Base-by-base conservation (phyloP, 2,329 filamentous ascomycete species). In the Sclerotinia borealis region DNA sequence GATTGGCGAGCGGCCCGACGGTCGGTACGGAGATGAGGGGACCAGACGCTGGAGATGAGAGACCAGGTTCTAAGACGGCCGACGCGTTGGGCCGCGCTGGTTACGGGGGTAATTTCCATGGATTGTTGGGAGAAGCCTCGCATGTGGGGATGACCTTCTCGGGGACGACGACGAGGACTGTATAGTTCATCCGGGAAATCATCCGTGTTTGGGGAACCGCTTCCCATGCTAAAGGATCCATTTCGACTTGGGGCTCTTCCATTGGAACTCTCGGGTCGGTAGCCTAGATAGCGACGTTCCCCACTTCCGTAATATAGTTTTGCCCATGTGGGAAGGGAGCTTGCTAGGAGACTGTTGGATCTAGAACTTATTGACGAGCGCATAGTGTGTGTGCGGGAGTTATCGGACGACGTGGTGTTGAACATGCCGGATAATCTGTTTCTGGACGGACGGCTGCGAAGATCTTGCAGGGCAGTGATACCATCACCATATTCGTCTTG, bases 251-350 rank as follows among this genome's bases (percentile, higher is more conserved):
- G 77, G 67, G 63, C 65, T 43, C 49, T 37, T 15, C 67, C 71
- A 22, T 64, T 69, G 41, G 72, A 73, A 61, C 70, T 72, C n/a
- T 68, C 69, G 36, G 72, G 70, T 39, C 41, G 41, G 11, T 69
- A 68, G 9, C 64, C 77, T 54, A 89, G 74, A 63, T 77, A 84
- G 52, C 77, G 81, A 65, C 79, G 81, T 74, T 84, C 86, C 58
- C 87, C 86, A 60, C 85, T 86, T 41, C 85, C 85, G 73, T 92
- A 92, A 75, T 92, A 92, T 19, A 91, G 77, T 68, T 81, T 85
- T 47, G 76, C 77, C 74, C 81, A 83, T 9, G 77, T 74, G 1
- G 81, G 80, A 49, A 80, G 74, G 22, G 68, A 67, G 43, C 73
- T 74, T n/a, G 75, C 75, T 56, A 78, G 69, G 34, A 79, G 67